Conservation (phyloP, 768 basidiomycete species). For the Termitomyces sp. region DNA sequence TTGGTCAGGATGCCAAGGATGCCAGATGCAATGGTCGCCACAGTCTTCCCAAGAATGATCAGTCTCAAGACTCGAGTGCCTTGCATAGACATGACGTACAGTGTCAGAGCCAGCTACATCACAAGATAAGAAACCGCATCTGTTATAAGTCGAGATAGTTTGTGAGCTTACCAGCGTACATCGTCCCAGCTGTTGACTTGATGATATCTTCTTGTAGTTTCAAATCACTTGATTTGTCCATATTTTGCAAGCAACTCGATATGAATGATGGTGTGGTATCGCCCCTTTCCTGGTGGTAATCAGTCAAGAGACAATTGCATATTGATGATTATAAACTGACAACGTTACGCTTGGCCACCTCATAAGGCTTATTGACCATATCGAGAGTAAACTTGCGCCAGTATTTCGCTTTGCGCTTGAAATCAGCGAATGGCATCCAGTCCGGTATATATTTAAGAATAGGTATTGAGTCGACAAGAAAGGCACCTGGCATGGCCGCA, state of each 20-base stretch:
- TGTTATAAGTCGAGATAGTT: not conserved
- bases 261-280: not conserved
- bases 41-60: slow-evolving; percentile 21
- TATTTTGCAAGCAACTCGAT: not conserved
- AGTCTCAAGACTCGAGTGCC: not conserved
- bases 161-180: not conserved
- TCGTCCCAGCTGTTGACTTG: not conserved
- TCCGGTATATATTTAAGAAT: slow-evolving; percentile 32
- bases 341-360: slow-evolving; percentile 16
- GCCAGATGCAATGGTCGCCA: slow-evolving; percentile 21
- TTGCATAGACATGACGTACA: not conserved
- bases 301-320: not conserved
- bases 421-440: slow-evolving; percentile 36
- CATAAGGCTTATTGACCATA: slow-evolving; percentile 26
- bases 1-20: slow-evolving; percentile 30
- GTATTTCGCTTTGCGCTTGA: slow-evolving; percentile 31
- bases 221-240: not conserved
- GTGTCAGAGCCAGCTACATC: not conserved
- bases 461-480: slow-evolving; percentile 31
- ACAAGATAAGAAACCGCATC: not conserved
- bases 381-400: slow-evolving; percentile 19
- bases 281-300: not conserved
- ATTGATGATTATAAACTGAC: slow-evolving; percentile 8
- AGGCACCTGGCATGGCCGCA: slow-evolving; percentile 28
- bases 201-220: not conserved